phyloP scores from a whole-genome alignment of 371 early-diverging fungal species.

The Capillidium rhysosporum region DNA sequence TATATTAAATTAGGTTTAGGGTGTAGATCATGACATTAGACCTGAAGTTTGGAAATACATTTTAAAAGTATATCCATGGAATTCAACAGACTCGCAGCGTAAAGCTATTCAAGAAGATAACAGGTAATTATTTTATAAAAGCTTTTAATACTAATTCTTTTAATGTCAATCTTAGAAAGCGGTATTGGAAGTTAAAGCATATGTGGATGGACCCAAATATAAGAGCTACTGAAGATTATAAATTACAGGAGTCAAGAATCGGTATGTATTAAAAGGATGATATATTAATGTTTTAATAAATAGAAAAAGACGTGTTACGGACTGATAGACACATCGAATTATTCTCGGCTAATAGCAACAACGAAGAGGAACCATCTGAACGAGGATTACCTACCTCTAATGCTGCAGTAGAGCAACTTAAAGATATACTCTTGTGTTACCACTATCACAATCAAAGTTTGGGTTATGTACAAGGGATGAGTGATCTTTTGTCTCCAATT shows the following conservation, averaged over 20 bases:
- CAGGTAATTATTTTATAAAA: slow-evolving; percentile 16
- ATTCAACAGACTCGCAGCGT: slow-evolving; percentile 54
- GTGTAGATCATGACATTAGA: slow-evolving; percentile 62
- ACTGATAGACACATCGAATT: slow-evolving; percentile 69
- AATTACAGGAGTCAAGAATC: slow-evolving; percentile 68
- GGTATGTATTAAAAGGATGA: slow-evolving; percentile 16
- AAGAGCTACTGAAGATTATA: slow-evolving; percentile 29
- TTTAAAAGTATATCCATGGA: slow-evolving; percentile 67
- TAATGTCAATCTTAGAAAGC: slow-evolving; percentile 27
- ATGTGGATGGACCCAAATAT: slow-evolving; percentile 53
- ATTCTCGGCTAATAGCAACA: slow-evolving; percentile 25
- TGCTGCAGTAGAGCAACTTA: slow-evolving; percentile 53
- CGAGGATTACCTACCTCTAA: slow-evolving; percentile 20
- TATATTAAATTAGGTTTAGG: slow-evolving; percentile 11
- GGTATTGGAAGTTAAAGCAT: slow-evolving; percentile 53
- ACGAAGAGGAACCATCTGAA: not conserved
- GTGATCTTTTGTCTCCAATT: slow-evolving; percentile 73
- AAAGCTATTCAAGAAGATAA: slow-evolving; percentile 30
- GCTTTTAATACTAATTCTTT: not conserved
- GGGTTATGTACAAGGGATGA: slow-evolving; percentile 96
- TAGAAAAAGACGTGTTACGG: slow-evolving; percentile 82
- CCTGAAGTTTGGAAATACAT: slow-evolving; percentile 81
- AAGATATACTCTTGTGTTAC: slow-evolving; percentile 78
- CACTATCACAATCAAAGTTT: slow-evolving; percentile 25
- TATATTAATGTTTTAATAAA: not conserved